Conservation (phyloP, 371 early-diverging fungal species). For the Mortierella sp. region DNA sequence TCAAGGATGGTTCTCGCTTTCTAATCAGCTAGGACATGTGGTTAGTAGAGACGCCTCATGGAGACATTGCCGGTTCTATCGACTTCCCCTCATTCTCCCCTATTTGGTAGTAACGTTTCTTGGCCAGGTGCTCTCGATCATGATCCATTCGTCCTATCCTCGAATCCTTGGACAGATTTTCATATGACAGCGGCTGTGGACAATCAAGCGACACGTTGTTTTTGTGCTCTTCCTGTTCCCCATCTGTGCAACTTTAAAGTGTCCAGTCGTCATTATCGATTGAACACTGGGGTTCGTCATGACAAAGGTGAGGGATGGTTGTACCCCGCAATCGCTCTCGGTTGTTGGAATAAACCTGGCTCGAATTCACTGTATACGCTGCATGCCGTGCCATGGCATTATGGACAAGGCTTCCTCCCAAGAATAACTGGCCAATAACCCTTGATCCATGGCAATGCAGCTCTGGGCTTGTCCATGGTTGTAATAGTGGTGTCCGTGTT, state of each 20-base stretch:
- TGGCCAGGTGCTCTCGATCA: background rate
- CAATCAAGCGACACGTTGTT: background rate
- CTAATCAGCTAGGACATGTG: conserved; percentile 18
- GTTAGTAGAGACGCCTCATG: conserved; percentile 6
- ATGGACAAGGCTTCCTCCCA: too few species aligned
- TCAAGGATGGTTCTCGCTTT: background rate
- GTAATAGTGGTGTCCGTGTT: too few species aligned
- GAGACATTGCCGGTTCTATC: background rate
- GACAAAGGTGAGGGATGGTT: background rate
- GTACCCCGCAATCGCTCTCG: too few species aligned
- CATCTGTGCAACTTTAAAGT: background rate
- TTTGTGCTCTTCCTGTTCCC: background rate
- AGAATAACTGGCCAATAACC: too few species aligned
- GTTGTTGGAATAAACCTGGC: too few species aligned
- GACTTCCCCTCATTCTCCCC: conserved; percentile 31
- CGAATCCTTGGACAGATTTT: conserved; percentile 10
- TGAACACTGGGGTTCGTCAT: background rate
- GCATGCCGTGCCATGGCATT: too few species aligned
- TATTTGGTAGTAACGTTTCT: conserved; percentile 15
- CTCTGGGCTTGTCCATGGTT: background rate
- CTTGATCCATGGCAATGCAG: too few species aligned
- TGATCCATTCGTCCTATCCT: conserved; percentile 11
- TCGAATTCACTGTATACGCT: too few species aligned
- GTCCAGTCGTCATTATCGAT: too few species aligned
- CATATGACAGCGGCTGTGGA: conserved; percentile 23